Base-by-base conservation (phyloP, 371 early-diverging fungal genomes). In the Polyrhizophydium stewartii region DNA sequence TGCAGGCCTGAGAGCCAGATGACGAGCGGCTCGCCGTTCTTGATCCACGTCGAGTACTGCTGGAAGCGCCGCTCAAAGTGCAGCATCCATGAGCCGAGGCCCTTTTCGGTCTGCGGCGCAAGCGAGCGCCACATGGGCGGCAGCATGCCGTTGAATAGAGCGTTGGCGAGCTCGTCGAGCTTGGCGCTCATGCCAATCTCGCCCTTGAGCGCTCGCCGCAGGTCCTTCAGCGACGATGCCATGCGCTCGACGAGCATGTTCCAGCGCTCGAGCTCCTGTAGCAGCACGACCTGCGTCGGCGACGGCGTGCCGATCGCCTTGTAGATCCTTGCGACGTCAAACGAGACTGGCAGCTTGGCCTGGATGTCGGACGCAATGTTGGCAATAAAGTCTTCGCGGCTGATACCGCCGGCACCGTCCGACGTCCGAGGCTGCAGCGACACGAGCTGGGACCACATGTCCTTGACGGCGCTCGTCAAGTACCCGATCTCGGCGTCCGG, bases 401-500 rank as follows among this genome's bases (percentile, higher is more conserved):
- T 75, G 58, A 83, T 83, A 25, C 80, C 76, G 13, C 80, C 82
- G 25, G 74, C 77, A 17, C 78, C 75, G 38, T 78, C 76, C 17
- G 76, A 58, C 1, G 81, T 73, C 22, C 83, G 64, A 0, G 85
- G 85, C 59, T 84, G 85, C 59, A 84, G 66, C 5, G 76, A 77
- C 25, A 83, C 71, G 19, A 84, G 65, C 60, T 83, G 82, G 5
- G 61, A 59, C 85, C 85, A 84, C 75, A 84, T 81, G 58, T 79
- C 78, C 55, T 78, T 77, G 10, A 80, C 83, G 37, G 83, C 72
- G 13, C 59, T 76, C 1, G 80, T 81, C 19, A 83, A 68, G 46
- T 83, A 83, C 17, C 82, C 82, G 59, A 84, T 81, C 66, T 84
- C 85, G 2, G 85, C 85, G 57, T 83, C 83, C 10, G 83, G 76